phyloP scores from a whole-genome alignment of 768 basidiomycete genomes.

The Termitomyces eurrhizus region DNA sequence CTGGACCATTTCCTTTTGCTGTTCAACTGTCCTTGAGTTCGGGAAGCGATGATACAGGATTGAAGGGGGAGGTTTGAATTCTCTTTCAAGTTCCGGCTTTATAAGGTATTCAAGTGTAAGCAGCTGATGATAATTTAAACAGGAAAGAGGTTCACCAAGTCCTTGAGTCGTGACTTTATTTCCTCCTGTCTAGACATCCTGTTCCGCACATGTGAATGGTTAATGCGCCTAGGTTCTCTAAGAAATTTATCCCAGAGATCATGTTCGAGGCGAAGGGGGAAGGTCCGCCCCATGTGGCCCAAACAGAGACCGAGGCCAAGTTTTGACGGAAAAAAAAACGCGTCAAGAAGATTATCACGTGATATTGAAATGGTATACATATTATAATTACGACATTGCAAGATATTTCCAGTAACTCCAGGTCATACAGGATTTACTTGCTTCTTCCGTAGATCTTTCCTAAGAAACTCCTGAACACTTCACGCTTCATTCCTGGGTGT shows the following conservation, averaged over 20 bases:
- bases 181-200: no score
- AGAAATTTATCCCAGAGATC: not conserved
- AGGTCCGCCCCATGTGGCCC: not conserved
- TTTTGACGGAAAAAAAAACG: not conserved
- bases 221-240: not conserved
- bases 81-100: not conserved
- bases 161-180: no score
- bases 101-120: not conserved
- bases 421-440: slow-evolving; percentile 33
- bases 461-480: slow-evolving; percentile 84
- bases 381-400: no score
- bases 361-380: not conserved
- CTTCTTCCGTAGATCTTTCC: slow-evolving; percentile 76
- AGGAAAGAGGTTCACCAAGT: not conserved
- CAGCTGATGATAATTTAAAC: no score
- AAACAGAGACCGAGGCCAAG: not conserved
- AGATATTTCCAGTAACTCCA: not conserved
- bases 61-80: not conserved
- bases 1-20: not conserved
- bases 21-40: not conserved
- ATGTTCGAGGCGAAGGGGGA: not conserved
- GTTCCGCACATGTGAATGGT: no score
- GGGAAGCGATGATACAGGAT: not conserved
- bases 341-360: not conserved
- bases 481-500: slow-evolving; percentile 41